phyloP scores from a whole-genome alignment of 768 basidiomycete species.

The Boletus coccyginus region DNA sequence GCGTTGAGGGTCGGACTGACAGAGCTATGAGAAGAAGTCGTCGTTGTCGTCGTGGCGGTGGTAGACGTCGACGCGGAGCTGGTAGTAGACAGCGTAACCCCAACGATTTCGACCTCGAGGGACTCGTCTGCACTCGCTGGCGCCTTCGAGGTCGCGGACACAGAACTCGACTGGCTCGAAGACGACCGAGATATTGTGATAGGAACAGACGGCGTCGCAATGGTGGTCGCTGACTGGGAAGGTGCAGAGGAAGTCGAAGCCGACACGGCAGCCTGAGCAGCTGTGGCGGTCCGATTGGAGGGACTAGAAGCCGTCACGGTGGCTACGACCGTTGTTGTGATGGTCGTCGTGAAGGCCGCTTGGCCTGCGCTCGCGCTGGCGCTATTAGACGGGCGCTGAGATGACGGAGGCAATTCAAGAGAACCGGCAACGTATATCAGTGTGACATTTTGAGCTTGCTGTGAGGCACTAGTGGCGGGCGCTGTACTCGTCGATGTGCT shows the following conservation, averaged over 20 bases:
- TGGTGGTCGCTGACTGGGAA: background rate
- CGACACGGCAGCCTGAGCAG: slow-evolving; percentile 18
- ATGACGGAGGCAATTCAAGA: slow-evolving; percentile 27
- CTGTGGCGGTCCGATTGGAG: slow-evolving; percentile 1
- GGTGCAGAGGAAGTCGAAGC: slow-evolving; percentile 4
- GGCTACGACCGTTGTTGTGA: slow-evolving; percentile 24
- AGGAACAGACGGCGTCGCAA: background rate
- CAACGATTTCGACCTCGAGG: slow-evolving; percentile 23
- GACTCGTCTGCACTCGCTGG: slow-evolving; percentile 9
- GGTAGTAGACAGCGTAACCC: slow-evolving; percentile 1
- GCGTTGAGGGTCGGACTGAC: slow-evolving; percentile 8
- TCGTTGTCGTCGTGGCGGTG: background rate
- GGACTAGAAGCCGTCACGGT: slow-evolving; percentile 5
- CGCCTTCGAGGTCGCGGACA: background rate
- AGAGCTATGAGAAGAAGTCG: slow-evolving; percentile 3
- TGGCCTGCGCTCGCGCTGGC: background rate
- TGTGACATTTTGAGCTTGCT: slow-evolving; percentile 39
- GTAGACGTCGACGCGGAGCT: slow-evolving; percentile 3
- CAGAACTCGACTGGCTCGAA: background rate
- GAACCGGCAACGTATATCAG: slow-evolving; percentile 49
- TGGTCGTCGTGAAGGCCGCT: slow-evolving; percentile 22
- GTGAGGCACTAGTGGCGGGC: slow-evolving; percentile 8
- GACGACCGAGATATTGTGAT: slow-evolving; percentile 4
- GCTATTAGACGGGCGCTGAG: background rate
- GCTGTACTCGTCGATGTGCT: slow-evolving; percentile 15